phyloP scores from a whole-genome alignment of 2,329 filamentous ascomycete species.

The Aspergillus sojae region DNA sequence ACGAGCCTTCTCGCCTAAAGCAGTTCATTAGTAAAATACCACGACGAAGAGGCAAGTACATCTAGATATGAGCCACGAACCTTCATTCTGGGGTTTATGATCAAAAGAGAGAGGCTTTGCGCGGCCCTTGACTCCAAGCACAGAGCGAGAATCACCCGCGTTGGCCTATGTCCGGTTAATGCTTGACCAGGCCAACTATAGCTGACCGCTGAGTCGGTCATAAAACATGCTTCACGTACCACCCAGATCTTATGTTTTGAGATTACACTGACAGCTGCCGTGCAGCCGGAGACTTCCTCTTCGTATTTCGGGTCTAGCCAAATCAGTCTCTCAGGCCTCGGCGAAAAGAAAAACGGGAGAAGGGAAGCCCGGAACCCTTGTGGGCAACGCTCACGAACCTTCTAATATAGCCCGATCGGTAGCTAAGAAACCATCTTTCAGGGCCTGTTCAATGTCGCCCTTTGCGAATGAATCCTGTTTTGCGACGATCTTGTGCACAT shows the following conservation, averaged over 20 bases:
- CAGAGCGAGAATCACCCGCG: conserved; percentile 91
- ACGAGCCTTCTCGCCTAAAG: conserved; percentile 84
- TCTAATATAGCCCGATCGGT: conserved; percentile 94
- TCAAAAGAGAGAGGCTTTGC: conserved; percentile 99
- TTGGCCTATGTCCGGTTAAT: conserved; percentile 69
- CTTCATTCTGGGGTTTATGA: conserved; percentile 98
- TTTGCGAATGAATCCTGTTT: conserved; percentile 93
- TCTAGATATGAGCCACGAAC: conserved; percentile 50
- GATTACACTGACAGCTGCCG: conserved; percentile 86
- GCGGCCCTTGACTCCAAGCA: conserved; percentile 92
- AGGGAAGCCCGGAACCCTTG: not conserved
- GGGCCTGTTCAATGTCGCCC: conserved; percentile 88
- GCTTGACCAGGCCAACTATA: conserved; percentile 20
- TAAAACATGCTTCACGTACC: conserved; percentile 61
- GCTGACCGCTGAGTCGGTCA: not conserved
- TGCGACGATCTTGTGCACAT: conserved; percentile 90
- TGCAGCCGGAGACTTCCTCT: conserved; percentile 97
- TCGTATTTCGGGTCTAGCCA: conserved; percentile 87
- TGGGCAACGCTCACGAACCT: conserved; percentile 61
- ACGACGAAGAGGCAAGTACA: not conserved
- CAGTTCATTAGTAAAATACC: conserved; percentile 15
- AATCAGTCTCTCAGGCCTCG: conserved; percentile 18
- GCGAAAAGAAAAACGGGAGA: not conserved
- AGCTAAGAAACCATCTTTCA: conserved; percentile 96
- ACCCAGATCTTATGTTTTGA: conserved; percentile 92